These are phyloP conservation scores for Lignosus rhinocerotis DNA, from an alignment of 1,284 basidiomycete species.

Conservation along the genomic window DNA sequence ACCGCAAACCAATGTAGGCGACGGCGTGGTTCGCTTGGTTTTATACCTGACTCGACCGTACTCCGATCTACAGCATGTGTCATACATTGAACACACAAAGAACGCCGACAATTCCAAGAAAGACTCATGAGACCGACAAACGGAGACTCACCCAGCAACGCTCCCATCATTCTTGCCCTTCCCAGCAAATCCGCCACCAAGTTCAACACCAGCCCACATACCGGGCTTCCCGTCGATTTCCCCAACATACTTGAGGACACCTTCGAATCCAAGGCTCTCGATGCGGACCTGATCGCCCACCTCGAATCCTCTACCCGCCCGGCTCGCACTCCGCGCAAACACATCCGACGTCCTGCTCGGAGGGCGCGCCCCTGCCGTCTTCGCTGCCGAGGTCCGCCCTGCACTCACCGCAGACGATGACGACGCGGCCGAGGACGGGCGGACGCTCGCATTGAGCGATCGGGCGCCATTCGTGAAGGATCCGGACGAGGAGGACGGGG, in stretches of 20 bases:
- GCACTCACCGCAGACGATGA: conserved; percentile 45
- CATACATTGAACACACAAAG: neutral
- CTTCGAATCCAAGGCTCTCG: conserved; percentile 85
- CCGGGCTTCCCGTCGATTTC: conserved; percentile 86
- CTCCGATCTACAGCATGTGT: no score
- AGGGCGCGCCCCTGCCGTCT: conserved; percentile 52
- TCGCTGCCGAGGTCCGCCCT: conserved; percentile 51
- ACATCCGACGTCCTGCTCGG: conserved; percentile 65
- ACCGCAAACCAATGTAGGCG: neutral
- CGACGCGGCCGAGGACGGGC: conserved; percentile 39
- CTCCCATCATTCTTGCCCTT: conserved; percentile 96
- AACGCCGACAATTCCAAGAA: neutral
- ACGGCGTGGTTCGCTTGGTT: no score
- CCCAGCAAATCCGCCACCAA: conserved; percentile 84
- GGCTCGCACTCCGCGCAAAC: conserved; percentile 45
- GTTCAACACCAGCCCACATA: conserved; percentile 88
- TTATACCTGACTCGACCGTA: no score
- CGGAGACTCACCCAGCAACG: conserved; percentile 74
- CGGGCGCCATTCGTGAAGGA: conserved; percentile 39
- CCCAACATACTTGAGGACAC: conserved; percentile 76
- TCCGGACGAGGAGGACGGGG: conserved; percentile 43
- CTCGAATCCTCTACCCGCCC: conserved; percentile 51
- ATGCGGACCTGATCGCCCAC: conserved; percentile 83
- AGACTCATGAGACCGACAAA: neutral
- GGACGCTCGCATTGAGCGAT: conserved; percentile 40